phyloP scores from a whole-genome alignment of 495 filamentous ascomycete species.

The Geoglossum glabrum region DNA sequence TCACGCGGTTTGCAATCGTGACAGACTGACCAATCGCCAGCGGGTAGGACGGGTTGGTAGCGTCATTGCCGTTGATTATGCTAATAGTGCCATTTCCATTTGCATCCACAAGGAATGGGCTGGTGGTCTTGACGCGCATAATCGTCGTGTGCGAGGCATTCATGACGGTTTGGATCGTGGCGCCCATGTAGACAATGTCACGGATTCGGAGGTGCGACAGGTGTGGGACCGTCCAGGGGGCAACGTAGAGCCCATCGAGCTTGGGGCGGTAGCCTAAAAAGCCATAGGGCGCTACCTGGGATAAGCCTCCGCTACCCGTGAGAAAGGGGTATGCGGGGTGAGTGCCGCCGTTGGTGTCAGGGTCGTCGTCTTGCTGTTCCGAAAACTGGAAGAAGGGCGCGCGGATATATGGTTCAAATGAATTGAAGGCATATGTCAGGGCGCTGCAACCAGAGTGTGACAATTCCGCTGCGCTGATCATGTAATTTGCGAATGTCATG shows the following conservation, averaged over 20 bases:
- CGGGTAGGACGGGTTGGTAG: constrained; percentile 15
- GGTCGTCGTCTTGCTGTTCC: constrained; percentile 51
- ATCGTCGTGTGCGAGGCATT: constrained; percentile 49
- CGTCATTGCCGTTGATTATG: constrained; percentile 13
- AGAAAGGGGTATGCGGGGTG: constrained; percentile 47
- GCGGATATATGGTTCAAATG: constrained; percentile 30
- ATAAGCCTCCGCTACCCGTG: constrained; percentile 44
- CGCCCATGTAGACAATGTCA: constrained; percentile 51
- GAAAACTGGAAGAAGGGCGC: constrained; percentile 40
- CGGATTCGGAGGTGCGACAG: constrained; percentile 41
- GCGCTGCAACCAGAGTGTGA: constrained; percentile 40
- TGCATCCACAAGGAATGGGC: constrained; percentile 32
- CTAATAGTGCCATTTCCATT: constrained; percentile 13
- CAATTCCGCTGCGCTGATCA: constrained; percentile 36
- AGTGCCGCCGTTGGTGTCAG: constrained; percentile 41
- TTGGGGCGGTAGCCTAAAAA: constrained; percentile 38
- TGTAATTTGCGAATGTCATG: constrained; percentile 50
- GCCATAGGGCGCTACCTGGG: constrained; percentile 40
- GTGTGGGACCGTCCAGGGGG: constrained; percentile 40
- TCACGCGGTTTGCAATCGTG: constrained; percentile 37
- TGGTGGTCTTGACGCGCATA: constrained; percentile 25
- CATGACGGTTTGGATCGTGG: constrained; percentile 37
- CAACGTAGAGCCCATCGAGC: constrained; percentile 32
- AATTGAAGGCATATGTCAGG: constrained; percentile 41
- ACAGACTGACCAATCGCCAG: constrained; percentile 32